phyloP scores from a whole-genome alignment of 2,329 filamentous ascomycete species.

The Dactylonectria macrodidyma region DNA sequence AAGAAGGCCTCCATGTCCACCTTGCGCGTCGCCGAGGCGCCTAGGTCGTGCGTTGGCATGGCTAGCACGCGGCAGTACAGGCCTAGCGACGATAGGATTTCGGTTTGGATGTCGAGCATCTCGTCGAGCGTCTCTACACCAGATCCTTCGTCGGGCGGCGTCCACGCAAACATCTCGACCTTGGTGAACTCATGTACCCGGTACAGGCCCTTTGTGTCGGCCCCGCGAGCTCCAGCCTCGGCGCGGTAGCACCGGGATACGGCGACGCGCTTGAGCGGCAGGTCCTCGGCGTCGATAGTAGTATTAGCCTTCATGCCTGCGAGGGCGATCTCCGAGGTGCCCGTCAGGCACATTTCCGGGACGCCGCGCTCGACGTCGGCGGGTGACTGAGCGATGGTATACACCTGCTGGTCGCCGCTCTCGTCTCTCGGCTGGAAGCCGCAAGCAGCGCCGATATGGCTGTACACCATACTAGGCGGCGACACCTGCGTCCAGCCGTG shows the following conservation, averaged over 20 bases:
- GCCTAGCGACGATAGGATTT: slow-evolving; percentile 83
- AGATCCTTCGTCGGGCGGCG: slow-evolving; percentile 67
- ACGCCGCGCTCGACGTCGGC: slow-evolving; percentile 73
- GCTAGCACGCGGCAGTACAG: slow-evolving; percentile 91
- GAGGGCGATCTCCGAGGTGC: slow-evolving; percentile 94
- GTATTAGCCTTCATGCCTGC: slow-evolving; percentile 89
- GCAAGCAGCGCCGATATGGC: slow-evolving; percentile 90
- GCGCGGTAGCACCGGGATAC: slow-evolving; percentile 95
- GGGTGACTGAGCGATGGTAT: slow-evolving; percentile 78
- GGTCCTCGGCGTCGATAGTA: slow-evolving; percentile 72
- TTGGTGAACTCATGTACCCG: slow-evolving; percentile 99
- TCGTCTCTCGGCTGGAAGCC: slow-evolving; percentile 95
- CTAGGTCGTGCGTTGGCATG: slow-evolving; percentile 92
- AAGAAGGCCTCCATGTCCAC: slow-evolving; percentile 96
- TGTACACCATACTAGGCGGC: slow-evolving; percentile 92
- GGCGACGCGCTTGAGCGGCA: slow-evolving; percentile 86
- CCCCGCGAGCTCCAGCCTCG: slow-evolving; percentile 91
- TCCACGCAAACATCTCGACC: slow-evolving; percentile 98
- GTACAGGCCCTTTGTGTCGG: slow-evolving; percentile 94
- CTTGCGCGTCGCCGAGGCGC: slow-evolving; percentile 89
- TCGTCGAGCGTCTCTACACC: slow-evolving; percentile 81
- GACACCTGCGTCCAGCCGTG: slow-evolving; percentile 86
- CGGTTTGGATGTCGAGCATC: slow-evolving; percentile 88
- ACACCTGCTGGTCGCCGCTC: slow-evolving; percentile 93
- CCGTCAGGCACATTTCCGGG: slow-evolving; percentile 83